These are phyloP conservation scores for Pleurotus pulmonarius DNA, from an alignment of 768 basidiomycete species.

Conservation along the genomic window DNA sequence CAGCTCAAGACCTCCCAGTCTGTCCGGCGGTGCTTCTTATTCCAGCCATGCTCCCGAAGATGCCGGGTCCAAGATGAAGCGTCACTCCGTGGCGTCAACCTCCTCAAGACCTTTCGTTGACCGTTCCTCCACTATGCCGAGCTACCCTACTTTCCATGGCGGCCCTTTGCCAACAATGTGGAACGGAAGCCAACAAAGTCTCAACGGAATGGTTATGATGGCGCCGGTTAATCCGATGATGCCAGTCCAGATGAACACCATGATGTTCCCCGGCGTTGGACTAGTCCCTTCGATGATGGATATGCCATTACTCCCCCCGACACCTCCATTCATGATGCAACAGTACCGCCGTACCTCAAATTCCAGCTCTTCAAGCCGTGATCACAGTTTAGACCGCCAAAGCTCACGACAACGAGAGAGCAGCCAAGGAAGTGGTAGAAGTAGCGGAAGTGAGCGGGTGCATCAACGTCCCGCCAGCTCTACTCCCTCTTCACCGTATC, in stretches of 20 bases:
- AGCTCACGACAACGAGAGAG: slow-evolving; percentile 2
- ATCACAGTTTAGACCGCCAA: not conserved
- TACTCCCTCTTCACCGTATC: not conserved
- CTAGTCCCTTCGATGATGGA: slow-evolving; percentile 50
- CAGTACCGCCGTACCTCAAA: slow-evolving; percentile 41
- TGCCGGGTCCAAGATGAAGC: not conserved
- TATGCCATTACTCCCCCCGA: slow-evolving; percentile 68
- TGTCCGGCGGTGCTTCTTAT: not conserved
- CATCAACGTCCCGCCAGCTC: not conserved
- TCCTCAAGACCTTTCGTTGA: slow-evolving; percentile 3
- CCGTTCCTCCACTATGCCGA: slow-evolving; percentile 5
- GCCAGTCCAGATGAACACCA: slow-evolving; percentile 8
- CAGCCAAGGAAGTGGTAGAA: slow-evolving; percentile 5
- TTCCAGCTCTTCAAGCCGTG: slow-evolving; percentile 23
- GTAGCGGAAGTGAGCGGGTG: not conserved
- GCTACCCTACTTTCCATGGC: not conserved
- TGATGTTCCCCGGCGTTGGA: slow-evolving; percentile 33
- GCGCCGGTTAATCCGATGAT: slow-evolving; percentile 11
- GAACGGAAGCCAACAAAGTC: slow-evolving; percentile 34
- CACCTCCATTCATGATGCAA: slow-evolving; percentile 74
- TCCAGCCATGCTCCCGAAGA: not conserved
- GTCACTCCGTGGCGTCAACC: slow-evolving; percentile 13
- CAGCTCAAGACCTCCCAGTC: slow-evolving; percentile 4
- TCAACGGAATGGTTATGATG: slow-evolving; percentile 15
- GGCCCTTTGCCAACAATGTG: slow-evolving; percentile 16